Conservation (phyloP, 495 filamentous ascomycete species). For the Trichocladium antarcticum region DNA sequence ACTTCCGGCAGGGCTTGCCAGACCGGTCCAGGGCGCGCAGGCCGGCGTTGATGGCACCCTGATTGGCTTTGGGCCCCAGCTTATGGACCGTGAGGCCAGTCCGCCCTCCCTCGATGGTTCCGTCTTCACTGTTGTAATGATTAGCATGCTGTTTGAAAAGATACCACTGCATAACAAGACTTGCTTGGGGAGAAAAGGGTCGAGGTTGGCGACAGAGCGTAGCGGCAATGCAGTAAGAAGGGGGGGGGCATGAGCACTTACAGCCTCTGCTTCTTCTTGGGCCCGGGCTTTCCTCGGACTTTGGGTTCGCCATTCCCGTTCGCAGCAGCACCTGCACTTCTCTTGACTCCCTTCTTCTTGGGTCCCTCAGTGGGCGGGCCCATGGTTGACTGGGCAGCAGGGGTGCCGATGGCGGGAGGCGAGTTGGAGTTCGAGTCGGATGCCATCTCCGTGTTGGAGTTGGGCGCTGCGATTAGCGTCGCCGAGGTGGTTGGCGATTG, state of each 20-base stretch:
- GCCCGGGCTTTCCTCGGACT: slow-evolving; percentile 74
- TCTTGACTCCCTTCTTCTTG: slow-evolving; percentile 50
- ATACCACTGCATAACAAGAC: not conserved
- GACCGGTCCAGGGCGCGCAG: slow-evolving; percentile 86
- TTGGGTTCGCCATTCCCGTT: slow-evolving; percentile 45
- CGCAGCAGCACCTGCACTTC: slow-evolving; percentile 30
- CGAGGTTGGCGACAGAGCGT: not conserved
- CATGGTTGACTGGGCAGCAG: slow-evolving; percentile 36
- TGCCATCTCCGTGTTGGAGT: slow-evolving; percentile 35
- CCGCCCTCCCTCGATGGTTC: slow-evolving; percentile 41
- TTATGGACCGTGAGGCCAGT: slow-evolving; percentile 48
- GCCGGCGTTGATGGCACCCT: slow-evolving; percentile 93
- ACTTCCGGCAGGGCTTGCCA: slow-evolving; percentile 82
- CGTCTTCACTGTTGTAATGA: slow-evolving; percentile 45
- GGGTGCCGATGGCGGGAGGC: slow-evolving; percentile 35
- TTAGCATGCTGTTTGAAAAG: not conserved
- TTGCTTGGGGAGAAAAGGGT: not conserved
- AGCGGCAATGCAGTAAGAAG: not conserved
- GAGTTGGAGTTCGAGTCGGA: slow-evolving; percentile 40
- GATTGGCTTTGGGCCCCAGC: slow-evolving; percentile 93
- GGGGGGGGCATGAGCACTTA: slow-evolving; percentile 42
- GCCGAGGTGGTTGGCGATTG: slow-evolving; percentile 17
- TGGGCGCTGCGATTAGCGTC: slow-evolving; percentile 14
- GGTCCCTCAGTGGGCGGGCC: slow-evolving; percentile 45
- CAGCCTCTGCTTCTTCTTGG: slow-evolving; percentile 91